phyloP scores from a whole-genome alignment of 768 basidiomycete species.

The Harrya chromipes region DNA sequence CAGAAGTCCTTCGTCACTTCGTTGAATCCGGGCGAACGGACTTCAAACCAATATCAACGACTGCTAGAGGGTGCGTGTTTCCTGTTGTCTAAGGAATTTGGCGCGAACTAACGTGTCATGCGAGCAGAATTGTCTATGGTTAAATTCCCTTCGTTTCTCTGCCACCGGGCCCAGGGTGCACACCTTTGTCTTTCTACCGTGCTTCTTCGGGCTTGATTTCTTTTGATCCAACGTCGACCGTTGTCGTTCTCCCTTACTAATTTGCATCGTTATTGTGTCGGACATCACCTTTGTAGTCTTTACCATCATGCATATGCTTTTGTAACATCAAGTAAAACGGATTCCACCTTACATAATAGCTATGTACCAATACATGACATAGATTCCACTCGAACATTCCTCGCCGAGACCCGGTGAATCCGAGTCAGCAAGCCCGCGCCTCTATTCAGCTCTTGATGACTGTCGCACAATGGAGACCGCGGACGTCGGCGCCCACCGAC shows the following conservation, averaged over 20 bases:
- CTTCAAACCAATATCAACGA: conserved; percentile 82
- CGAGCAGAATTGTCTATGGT: conserved; percentile 42
- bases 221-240: conserved; percentile 28
- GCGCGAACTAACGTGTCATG: conserved; percentile 4
- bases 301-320: conserved; percentile 22
- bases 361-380: conserved; percentile 5
- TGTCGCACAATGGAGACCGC: conserved; percentile 29
- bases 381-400: conserved; percentile 10
- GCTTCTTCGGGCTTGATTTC: not conserved
- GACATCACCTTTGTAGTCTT: conserved; percentile 23
- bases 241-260: conserved; percentile 22
- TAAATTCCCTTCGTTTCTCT: conserved; percentile 16
- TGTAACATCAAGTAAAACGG: conserved; percentile 21
- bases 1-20: conserved; percentile 63
- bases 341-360: not conserved
- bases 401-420: too few species aligned
- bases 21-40: conserved; percentile 70
- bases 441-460: too few species aligned
- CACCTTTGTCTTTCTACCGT: conserved; percentile 8
- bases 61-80: conserved; percentile 62
- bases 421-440: too few species aligned
- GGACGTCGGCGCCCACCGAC: conserved; percentile 44
- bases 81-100: not conserved
- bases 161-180: conserved; percentile 5
- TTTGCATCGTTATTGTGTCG: conserved; percentile 23